Percentiles rank a stretch among this genome's conserved stretches.
Evolutionary conservation across 176 grass and related monocot species (phyloP).

Genomic region (Carex littledalei): DNA sequence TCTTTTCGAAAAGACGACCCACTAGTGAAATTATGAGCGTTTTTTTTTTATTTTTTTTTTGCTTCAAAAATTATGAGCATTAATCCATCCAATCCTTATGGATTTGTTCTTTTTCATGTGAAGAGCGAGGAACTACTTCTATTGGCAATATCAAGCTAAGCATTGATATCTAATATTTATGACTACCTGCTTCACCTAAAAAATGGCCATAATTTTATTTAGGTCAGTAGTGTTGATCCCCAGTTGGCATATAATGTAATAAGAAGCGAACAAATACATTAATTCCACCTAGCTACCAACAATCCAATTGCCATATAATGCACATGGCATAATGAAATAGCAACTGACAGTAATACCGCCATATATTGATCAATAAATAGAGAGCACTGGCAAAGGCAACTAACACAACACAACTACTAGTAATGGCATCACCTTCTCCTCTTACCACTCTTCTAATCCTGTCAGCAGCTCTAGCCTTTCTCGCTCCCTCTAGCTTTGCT

Average conservation of each 20-base stretch:
- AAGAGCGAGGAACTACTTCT: background rate
- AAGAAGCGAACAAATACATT: background rate
- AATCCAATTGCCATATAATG: background rate
- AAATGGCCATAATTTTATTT: background rate
- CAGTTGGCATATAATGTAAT: too few relatives aligned
- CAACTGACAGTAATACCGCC: background rate
- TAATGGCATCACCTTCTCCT: slow-evolving; percentile 18
- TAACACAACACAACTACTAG: background rate
- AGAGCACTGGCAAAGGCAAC: background rate
- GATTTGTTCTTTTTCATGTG: background rate
- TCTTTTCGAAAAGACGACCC: too few relatives aligned
- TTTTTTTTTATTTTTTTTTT: too few relatives aligned
- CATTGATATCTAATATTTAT: background rate
- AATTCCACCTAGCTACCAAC: background rate
- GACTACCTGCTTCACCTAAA: background rate
- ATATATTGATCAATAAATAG: background rate
- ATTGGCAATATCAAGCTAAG: background rate
- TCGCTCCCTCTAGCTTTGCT: background rate
- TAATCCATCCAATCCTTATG: background rate
- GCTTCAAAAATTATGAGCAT: too few relatives aligned
- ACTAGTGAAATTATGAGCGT: too few relatives aligned
- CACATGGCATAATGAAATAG: background rate
- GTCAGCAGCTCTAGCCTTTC: background rate
- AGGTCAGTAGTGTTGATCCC: too few relatives aligned
- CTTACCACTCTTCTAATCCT: background rate